Conservation (phyloP, 2,329 filamentous ascomycete genomes). For the Fusarium pseudonygamai region DNA sequence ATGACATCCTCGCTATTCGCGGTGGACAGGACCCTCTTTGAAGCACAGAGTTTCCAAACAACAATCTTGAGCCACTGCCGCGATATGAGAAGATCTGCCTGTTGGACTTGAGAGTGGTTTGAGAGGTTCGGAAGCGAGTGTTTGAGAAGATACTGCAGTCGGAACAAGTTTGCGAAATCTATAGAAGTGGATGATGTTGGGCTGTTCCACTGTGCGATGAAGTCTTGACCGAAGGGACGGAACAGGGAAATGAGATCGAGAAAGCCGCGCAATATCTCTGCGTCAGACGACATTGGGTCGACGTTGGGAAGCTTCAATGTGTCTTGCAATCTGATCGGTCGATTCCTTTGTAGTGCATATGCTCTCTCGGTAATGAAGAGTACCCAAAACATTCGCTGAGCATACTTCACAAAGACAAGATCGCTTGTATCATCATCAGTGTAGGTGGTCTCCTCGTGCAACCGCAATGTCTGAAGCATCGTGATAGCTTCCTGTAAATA, state of each 20-base stretch:
- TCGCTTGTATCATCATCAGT: not conserved
- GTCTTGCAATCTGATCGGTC: conserved; percentile 41
- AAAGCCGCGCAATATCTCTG: conserved; percentile 44
- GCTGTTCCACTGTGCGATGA: conserved; percentile 44
- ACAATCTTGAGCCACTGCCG: conserved; percentile 43
- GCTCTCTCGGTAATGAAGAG: conserved; percentile 48
- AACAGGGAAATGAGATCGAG: conserved; percentile 45
- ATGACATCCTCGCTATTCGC: conserved; percentile 34
- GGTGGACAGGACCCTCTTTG: conserved; percentile 29
- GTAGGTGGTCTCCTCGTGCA: conserved; percentile 46
- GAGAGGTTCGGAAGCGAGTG: conserved; percentile 11
- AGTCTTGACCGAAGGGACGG: conserved; percentile 41
- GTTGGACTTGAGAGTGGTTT: conserved; percentile 28
- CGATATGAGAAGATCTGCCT: conserved; percentile 41
- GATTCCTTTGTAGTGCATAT: conserved; percentile 46
- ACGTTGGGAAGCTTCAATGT: conserved; percentile 37
- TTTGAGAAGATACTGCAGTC: conserved; percentile 22
- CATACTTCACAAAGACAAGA: conserved; percentile 14
- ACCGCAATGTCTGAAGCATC: conserved; percentile 39
- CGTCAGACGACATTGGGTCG: conserved; percentile 24
- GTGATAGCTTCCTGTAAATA: conserved; percentile 46
- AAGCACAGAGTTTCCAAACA: conserved; percentile 43
- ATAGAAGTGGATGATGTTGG: not conserved
- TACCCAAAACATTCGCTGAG: conserved; percentile 44
- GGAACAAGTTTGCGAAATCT: conserved; percentile 4